Evolutionary conservation across 164 flowering plant genomes (phyloP), one percentile per base, ranked within the genome.

Genomic region (Echeveria elegans): DNA sequence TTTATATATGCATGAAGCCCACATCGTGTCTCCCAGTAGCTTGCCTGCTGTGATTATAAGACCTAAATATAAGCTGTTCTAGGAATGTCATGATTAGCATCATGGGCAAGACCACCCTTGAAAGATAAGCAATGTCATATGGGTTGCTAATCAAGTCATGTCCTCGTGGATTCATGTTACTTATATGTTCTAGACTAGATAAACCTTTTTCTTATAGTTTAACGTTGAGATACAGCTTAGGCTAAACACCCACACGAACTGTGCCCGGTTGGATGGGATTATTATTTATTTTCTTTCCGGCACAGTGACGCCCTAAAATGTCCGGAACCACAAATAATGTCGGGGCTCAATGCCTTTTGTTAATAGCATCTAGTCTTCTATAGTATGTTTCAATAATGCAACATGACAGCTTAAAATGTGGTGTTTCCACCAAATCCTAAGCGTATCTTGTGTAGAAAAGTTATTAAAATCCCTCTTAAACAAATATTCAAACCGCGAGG

Each of bases 351-450:
- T 6, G 18, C 34, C 23, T 34, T 63, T 28, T 16, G 37, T 63
- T 37, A 34, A 18, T 63, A 34, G 15, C 41, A 34, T 36, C 37
- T 52, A 52, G 14, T 21, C 18, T 10, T 63, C 16, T 16, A 36
- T 40, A 63, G 6, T 36, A 21, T 63, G 43, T 11, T 63, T 36
- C 45, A 63, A 63, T 34, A 32, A 34, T 63, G 66, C 12, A 37
- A 52, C 26, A 40, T 75, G 72, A 68, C 72, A 12, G 64, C 73
- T 8, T 53, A 73, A 78, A 70, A 63, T 52, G 74, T 63, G 78
- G 69, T 65, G 56, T 64, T 40, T 19, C 69, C 60, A 75, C 76
- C 81, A 71, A 73, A 73, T 75, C 63, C 50, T 69, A 40, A 66
- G 65, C 37, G 74, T 62, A 72, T 65, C 66, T n/a, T 45, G 47